Evolutionary conservation across 352 stramenopile genomes (phyloP).

Genomic region (Phytophthora nicotianae): DNA sequence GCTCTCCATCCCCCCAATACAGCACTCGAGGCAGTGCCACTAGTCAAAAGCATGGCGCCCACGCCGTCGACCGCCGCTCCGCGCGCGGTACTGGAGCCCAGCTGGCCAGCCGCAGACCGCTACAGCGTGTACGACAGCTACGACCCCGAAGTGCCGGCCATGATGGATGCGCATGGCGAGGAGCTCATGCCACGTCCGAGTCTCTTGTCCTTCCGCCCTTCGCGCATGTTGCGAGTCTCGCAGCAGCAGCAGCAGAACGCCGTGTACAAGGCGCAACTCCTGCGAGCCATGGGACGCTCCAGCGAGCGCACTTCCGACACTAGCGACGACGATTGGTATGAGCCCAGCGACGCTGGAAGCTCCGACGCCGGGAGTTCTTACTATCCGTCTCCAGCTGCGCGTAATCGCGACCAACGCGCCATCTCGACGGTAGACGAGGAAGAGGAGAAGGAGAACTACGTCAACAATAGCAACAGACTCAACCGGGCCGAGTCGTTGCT

Average conservation of each 20-base stretch:
- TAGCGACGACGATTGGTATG: conserved; percentile 41
- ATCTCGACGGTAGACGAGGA: conserved; percentile 33
- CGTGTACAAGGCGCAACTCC: conserved; percentile 46
- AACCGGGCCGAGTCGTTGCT: conserved; percentile 33
- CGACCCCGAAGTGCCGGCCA: conserved; percentile 39
- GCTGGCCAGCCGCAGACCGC: conserved; percentile 20
- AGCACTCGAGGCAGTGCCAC: conserved; percentile 9
- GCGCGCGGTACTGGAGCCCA: conserved; percentile 33
- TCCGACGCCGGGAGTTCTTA: conserved; percentile 7
- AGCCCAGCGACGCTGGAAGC: conserved; percentile 35
- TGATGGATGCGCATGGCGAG: conserved; percentile 43
- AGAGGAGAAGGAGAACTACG: conserved; percentile 29
- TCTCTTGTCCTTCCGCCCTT: conserved; percentile 54
- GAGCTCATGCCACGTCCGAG: conserved; percentile 38
- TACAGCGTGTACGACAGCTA: conserved; percentile 34
- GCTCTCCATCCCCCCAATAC: conserved; percentile 5
- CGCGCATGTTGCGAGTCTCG: conserved; percentile 53
- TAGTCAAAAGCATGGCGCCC: conserved; percentile 33
- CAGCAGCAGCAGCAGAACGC: conserved; percentile 53
- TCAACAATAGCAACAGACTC: conserved; percentile 17
- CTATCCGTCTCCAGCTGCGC: conserved; percentile 17
- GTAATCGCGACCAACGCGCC: conserved; percentile 15
- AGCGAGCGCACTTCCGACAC: conserved; percentile 24
- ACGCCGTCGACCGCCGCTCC: conserved; percentile 29
- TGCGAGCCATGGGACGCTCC: conserved; percentile 34